A percentile compares a stretch with the other conserved stretches of the same genome.
These are phyloP conservation scores for Backusella psychrophila DNA, from an alignment of 192 early-diverging fungal species.

Conservation along the genomic window DNA sequence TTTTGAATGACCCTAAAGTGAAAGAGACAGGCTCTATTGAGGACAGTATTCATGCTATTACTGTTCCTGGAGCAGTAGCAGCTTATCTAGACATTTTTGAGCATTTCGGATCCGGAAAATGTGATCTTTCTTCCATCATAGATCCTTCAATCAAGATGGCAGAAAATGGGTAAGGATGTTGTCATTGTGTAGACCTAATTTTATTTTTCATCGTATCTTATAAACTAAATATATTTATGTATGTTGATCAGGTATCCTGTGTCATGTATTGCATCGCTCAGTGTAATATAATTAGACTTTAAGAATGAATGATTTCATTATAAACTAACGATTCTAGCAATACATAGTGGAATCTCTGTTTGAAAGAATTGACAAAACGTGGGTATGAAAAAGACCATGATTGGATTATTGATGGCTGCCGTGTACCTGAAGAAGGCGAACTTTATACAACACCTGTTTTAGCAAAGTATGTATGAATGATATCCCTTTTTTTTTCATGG, in stretches of 20 bases:
- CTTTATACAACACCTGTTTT: slow-evolving; percentile 54
- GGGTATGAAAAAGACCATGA: slow-evolving; percentile 36
- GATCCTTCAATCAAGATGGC: slow-evolving; percentile 66
- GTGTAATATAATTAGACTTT: slow-evolving; percentile 12
- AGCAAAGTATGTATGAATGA: slow-evolving; percentile 38
- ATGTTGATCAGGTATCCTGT: slow-evolving; percentile 4
- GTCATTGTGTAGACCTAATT: background rate
- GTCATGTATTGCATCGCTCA: slow-evolving; percentile 10
- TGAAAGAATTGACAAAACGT: background rate
- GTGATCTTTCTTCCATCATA: slow-evolving; percentile 55
- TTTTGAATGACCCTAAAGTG: slow-evolving; percentile 30
- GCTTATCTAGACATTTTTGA: slow-evolving; percentile 67
- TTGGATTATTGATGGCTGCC: slow-evolving; percentile 42
- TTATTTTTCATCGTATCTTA: too few species aligned
- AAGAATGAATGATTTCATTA: background rate
- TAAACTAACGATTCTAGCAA: background rate
- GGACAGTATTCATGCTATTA: slow-evolving; percentile 46
- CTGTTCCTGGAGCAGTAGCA: slow-evolving; percentile 73
- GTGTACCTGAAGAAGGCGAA: slow-evolving; percentile 58
- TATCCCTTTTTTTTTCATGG: background rate
- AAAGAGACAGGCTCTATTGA: slow-evolving; percentile 31
- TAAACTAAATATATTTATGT: too few species aligned
- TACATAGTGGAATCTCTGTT: background rate
- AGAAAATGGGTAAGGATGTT: slow-evolving; percentile 54
- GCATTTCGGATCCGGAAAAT: slow-evolving; percentile 58